Percentiles rank a stretch among this genome's conserved stretches.
These are phyloP conservation scores for Leishmania gerbilli DNA, from an alignment of 208 protist species.

Conservation along the genomic window DNA sequence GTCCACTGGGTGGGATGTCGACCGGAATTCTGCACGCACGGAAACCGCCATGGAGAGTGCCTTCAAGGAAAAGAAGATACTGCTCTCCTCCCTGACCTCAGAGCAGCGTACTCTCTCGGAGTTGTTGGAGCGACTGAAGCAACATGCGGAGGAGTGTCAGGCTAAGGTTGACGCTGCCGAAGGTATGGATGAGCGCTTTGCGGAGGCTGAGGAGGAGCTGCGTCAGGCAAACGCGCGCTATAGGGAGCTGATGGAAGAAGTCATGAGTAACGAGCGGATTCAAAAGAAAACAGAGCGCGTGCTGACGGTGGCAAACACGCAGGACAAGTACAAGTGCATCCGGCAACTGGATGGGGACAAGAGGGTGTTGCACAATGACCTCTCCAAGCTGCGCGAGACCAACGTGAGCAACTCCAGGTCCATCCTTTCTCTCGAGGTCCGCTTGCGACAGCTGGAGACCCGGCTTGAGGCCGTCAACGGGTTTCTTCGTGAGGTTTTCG, in stretches of 20 bases:
- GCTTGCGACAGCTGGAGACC: conserved; percentile 73
- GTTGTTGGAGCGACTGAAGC: conserved; percentile 51
- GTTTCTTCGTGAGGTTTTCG: conserved; percentile 82
- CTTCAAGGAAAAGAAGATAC: conserved; percentile 38
- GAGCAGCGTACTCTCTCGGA: conserved; percentile 32
- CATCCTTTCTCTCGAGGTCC: conserved; percentile 76
- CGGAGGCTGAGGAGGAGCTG: conserved; percentile 54
- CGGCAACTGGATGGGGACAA: conserved; percentile 78
- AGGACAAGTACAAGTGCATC: conserved; percentile 70
- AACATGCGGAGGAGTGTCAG: conserved; percentile 51
- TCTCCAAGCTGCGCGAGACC: conserved; percentile 73
- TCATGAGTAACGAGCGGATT: conserved; percentile 72
- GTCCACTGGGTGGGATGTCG: conserved; percentile 54
- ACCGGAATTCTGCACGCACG: conserved; percentile 23
- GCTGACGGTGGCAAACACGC: conserved; percentile 35
- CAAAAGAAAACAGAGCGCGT: conserved; percentile 84
- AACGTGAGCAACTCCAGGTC: conserved; percentile 76
- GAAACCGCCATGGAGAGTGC: conserved; percentile 46
- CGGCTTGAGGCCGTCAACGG: conserved; percentile 71
- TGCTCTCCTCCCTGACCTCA: conserved; percentile 37
- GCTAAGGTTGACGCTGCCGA: conserved; percentile 42
- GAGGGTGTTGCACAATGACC: conserved; percentile 66
- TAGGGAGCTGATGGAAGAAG: conserved; percentile 47
- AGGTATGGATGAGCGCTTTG: conserved; percentile 48
- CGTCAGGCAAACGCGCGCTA: conserved; percentile 39